Base-by-base conservation (phyloP, 2,329 filamentous ascomycete genomes). In the Domatiomyces globalis region DNA sequence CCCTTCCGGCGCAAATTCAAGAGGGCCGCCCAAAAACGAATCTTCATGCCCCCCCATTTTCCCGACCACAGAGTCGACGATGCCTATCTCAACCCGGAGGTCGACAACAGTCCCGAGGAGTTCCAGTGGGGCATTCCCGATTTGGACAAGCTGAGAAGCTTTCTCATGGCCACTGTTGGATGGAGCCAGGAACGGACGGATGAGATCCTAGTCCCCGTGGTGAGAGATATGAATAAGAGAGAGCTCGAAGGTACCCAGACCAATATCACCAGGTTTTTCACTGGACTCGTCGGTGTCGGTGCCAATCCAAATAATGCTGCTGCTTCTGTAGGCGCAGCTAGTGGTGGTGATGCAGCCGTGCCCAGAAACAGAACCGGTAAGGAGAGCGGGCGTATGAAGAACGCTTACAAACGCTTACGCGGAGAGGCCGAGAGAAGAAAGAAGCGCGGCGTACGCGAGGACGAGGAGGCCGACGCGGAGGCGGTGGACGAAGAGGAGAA, bases 121-220 rank as follows among this genome's bases (percentile, higher is more conserved):
- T 98, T 98, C 63, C 85, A 92, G 65, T 98, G 94, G 92, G 92
- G 92, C 27, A 85, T 95, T 0, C 92, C 92, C 0, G 90, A 98
- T 63, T 75, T 98, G 0, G 86, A 92, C 54, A 86, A 87, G 0
- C 71, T 98, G 55, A 73, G 94, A 5, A 74, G 76, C 22, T 98
- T 92, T 62, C 73, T 98, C 39, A 95, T 94, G 85, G 73, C 79
- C 1, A 95, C 90, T 1, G 87, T 98, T 59, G 92, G 92, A 0
- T 98, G 92, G 92, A 81, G 76, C 50, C 83, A 85, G 65, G 90
- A 96, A 66, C 76, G 88, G 6, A 96, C 90, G 0, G 92, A 98
- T 62, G 92, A 98, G 67, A 85, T 98, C 1, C 77, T 98, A 1
- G 87, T 98, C 1, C 92, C 92, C 0, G 94, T 98, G 1, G 92